Conservation (phyloP, 1,284 basidiomycete species). For the Rhodotorula sp. region DNA sequence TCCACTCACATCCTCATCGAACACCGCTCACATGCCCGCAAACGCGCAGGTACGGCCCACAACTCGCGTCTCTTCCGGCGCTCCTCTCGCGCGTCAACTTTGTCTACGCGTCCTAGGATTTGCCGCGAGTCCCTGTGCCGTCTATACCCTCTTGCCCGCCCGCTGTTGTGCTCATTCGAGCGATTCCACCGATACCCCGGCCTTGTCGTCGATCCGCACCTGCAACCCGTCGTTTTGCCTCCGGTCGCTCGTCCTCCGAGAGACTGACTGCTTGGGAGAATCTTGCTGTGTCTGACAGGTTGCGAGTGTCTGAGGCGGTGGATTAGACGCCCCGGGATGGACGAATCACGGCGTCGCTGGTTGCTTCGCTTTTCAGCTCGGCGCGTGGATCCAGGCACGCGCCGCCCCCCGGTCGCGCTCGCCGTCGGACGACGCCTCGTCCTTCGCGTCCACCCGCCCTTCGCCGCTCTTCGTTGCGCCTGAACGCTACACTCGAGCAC, state of each 20-base stretch:
- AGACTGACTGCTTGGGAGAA: neutral
- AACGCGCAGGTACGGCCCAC: slow-evolving; percentile 71
- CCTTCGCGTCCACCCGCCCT: too few species aligned
- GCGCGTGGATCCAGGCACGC: neutral
- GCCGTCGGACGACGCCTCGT: too few species aligned
- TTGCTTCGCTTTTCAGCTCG: neutral
- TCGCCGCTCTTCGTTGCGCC: neutral
- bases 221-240: neutral
- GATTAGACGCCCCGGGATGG: too few species aligned
- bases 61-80: slow-evolving; percentile 91
- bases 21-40: slow-evolving; percentile 11
- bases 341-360: neutral
- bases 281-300: too few species aligned
- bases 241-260: neutral
- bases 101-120: slow-evolving; percentile 10
- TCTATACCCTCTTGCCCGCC: neutral
- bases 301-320: neutral
- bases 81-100: slow-evolving; percentile 75
- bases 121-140: too few species aligned
- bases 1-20: neutral
- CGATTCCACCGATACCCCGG: neutral
- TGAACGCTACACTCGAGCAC: neutral
- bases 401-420: too few species aligned
- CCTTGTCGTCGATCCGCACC: neutral
- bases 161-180: neutral